Base-by-base conservation (phyloP, 73 alveolate genomes). In the Durusdinium trenchii region DNA sequence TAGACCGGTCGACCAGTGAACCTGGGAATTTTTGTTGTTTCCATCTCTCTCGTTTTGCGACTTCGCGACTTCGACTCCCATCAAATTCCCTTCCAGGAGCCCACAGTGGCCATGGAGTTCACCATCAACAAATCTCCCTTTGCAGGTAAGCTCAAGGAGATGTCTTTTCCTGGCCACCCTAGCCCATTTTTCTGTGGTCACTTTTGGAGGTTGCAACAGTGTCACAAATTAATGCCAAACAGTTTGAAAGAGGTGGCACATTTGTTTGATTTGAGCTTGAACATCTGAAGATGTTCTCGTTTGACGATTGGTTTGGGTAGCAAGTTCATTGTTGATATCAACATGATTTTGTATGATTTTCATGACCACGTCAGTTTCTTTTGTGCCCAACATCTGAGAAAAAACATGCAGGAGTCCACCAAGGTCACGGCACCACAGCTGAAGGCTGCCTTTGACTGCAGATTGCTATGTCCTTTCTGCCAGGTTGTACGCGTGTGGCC, bases 61-160 rank as follows among this genome's bases (percentile, higher is more conserved):
- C n/a, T n/a, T n/a, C n/a, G n/a, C n/a, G n/a, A n/a, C n/a, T n/a
- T n/a, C n/a, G n/a, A n/a, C n/a, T n/a, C n/a, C n/a, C n/a, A 12
- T 64, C 7, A 23, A 40, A 12, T 62, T 62, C 32, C 64, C 43
- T 28, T 10, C 12, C 67, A 91, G 99, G 99, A 94, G 78, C 99
- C 99, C 48, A 94, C 99, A 5, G 99, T 94, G 50, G 99, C 99
- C 45, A 94, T 94, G 99, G 99, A 94, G 93, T 94, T 94, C 57
- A 28, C 84, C 48, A 79, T 76, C 64, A 94, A 94, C 99, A 94
- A 54, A 48, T 94, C 99, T 0, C 99, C 99, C 84, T 94, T 94
- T 35, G 99, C 99, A 10, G 99, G 84, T 38, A 81, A 76, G 60
- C 32, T 42, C 47, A 94, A 94, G 99, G 99, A 91, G 45, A 30